Evolutionary conservation across 139 green algal species (phyloP), one percentile per base, ranked within the genome.

Genomic region (Chlamydomonas schloesseri): DNA sequence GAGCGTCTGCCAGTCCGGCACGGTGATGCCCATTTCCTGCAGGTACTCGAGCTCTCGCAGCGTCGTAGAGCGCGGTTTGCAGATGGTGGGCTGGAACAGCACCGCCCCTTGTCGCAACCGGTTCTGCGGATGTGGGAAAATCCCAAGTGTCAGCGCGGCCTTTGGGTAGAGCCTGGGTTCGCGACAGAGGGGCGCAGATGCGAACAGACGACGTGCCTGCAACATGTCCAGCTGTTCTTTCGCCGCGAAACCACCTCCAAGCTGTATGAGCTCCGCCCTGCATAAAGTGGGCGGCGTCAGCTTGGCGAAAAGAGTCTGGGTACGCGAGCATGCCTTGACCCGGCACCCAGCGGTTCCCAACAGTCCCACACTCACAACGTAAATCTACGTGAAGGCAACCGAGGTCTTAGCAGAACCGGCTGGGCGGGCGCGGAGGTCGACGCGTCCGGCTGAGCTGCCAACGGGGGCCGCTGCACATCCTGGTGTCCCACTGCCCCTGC

Each of bases 81-180:
- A 87, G 47, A 87, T 87, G 28, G 53, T 37, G 1, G 81, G 81
- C 55, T 79, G 81, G n/a, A 87, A 87, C 4, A 42, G 69, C 20
- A 87, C 15, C 17, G 34, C 81, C 4, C 50, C 69, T 17, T 72
- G 69, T 4, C 69, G 53, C 29, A 87, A 55, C 20, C 67, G 67
- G 11, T 34, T 53, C 68, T 86, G 34, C 62, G 42, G 42, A 68
- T n/a, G 68, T 31, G 68, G 31, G 31, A 47, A 57, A 57, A n/a
- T 2, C 10, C 47, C 20, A 0, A 42, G 46, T 14, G 17, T 24
- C 28, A 20, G 47, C 15, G 34, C n/a, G n/a, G 6, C 36, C 15
- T 21, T n/a, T 26, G 57, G 18, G 26, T 3, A 10, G 60, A 26
- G 57, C 17, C 57, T 29, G 57, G 57, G 26, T 1, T 9, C 2